These are phyloP conservation scores for Trichoderma citrinoviride DNA, from an alignment of 2,329 filamentous ascomycete genomes.

Conservation along the genomic window DNA sequence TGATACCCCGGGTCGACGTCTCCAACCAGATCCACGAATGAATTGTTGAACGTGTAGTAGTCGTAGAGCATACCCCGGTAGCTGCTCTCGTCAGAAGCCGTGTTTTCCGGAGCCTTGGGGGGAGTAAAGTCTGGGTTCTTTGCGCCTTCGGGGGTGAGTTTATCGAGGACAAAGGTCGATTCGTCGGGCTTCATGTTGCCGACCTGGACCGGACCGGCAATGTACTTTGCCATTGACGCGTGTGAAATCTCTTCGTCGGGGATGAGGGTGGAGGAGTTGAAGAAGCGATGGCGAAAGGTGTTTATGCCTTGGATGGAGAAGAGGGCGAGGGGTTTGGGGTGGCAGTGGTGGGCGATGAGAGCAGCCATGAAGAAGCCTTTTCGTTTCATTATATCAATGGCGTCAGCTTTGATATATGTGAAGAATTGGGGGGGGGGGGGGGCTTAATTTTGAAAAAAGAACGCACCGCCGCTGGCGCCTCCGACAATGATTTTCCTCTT, in stretches of 20 bases:
- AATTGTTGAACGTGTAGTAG: slow-evolving; percentile 36
- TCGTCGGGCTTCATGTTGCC: slow-evolving; percentile 25
- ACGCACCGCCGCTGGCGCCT: slow-evolving; percentile 36
- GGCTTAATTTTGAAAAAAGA: not conserved
- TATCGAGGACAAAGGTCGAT: slow-evolving; percentile 29
- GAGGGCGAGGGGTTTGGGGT: slow-evolving; percentile 33
- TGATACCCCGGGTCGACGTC: slow-evolving; percentile 34
- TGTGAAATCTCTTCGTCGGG: slow-evolving; percentile 30
- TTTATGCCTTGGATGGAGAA: slow-evolving; percentile 38
- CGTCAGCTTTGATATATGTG: not conserved
- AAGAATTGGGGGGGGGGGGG: no score
- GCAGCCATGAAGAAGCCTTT: slow-evolving; percentile 36
- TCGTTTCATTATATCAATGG: not conserved
- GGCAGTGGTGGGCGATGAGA: slow-evolving; percentile 32
- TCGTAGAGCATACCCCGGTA: slow-evolving; percentile 33
- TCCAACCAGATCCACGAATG: slow-evolving; percentile 30
- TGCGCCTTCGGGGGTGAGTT: slow-evolving; percentile 30
- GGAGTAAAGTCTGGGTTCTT: slow-evolving; percentile 29
- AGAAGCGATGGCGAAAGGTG: slow-evolving; percentile 38
- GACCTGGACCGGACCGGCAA: slow-evolving; percentile 28
- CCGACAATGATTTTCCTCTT: slow-evolving; percentile 33
- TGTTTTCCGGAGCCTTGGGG: not conserved
- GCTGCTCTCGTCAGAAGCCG: not conserved
- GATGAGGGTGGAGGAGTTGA: slow-evolving; percentile 35
- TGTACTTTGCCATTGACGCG: slow-evolving; percentile 27